A percentile compares a stretch with the other conserved stretches of the same genome.
phyloP scores from a whole-genome alignment of 73 alveolate genomes.

The Symbiodinium pilosum region DNA sequence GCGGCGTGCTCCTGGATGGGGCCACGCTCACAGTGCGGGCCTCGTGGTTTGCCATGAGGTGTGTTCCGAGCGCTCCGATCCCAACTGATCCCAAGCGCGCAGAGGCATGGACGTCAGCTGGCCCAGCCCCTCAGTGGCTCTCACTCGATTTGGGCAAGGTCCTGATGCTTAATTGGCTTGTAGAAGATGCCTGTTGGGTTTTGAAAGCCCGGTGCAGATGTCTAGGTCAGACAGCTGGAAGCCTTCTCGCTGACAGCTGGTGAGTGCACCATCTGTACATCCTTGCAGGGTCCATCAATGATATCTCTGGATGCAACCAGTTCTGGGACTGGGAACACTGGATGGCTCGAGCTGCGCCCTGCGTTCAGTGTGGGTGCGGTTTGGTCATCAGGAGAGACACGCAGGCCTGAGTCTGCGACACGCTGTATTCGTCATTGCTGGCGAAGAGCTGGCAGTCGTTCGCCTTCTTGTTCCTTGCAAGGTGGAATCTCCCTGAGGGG shows the following conservation, averaged over 20 bases:
- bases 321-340: neutral
- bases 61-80: neutral
- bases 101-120: slow-evolving; percentile 76
- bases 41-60: neutral
- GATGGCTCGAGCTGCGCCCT: slow-evolving; percentile 40
- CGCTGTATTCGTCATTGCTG: too few species aligned
- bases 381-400: slow-evolving; percentile 74
- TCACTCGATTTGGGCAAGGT: slow-evolving; percentile 51
- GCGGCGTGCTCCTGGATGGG: slow-evolving; percentile 50
- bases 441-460: too few species aligned
- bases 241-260: slow-evolving; percentile 63
- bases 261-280: slow-evolving; percentile 35
- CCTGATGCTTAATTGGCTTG: too few species aligned
- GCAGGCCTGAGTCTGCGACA: neutral
- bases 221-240: slow-evolving; percentile 23
- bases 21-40: slow-evolving; percentile 33
- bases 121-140: slow-evolving; percentile 71
- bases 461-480: too few species aligned
- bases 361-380: slow-evolving; percentile 64
- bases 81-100: neutral
- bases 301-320: slow-evolving; percentile 51
- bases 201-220: too few species aligned
- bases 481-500: slow-evolving; percentile 38
- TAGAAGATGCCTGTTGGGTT: too few species aligned
- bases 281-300: slow-evolving; percentile 59